Evolutionary conservation across 192 early-diverging fungal genomes (phyloP).

Genomic region (Pilaira anomala): DNA sequence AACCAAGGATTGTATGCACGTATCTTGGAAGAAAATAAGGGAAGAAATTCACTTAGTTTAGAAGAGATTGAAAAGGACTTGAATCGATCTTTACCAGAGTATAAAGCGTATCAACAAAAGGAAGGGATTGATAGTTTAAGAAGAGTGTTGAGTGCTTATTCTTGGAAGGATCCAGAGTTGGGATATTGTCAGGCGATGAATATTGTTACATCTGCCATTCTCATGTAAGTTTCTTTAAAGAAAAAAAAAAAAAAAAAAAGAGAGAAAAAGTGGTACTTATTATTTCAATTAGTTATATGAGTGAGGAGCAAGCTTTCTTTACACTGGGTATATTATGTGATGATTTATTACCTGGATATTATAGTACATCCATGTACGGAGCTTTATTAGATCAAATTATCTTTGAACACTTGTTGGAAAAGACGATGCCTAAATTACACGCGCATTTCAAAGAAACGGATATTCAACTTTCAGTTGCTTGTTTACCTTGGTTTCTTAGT

Average conservation of each 20-base stretch:
- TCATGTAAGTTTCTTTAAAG: constrained; percentile 52
- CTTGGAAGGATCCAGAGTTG: constrained; percentile 68
- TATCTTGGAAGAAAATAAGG: constrained; percentile 59
- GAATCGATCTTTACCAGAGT: constrained; percentile 81
- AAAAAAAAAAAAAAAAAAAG: not conserved
- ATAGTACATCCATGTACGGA: constrained; percentile 86
- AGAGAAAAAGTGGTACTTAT: too few relatives aligned
- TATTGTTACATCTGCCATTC: constrained; percentile 80
- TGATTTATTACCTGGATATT: constrained; percentile 67
- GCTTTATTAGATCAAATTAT: constrained; percentile 85
- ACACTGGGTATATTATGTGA: constrained; percentile 76
- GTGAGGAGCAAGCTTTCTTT: constrained; percentile 92
- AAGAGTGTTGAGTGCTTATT: constrained; percentile 72
- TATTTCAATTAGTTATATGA: constrained; percentile 53
- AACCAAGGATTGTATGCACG: constrained; percentile 75
- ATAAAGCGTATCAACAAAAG: constrained; percentile 72
- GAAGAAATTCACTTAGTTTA: constrained; percentile 62
- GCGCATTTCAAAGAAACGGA: constrained; percentile 70
- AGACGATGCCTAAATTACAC: constrained; percentile 78
- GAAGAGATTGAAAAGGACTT: constrained; percentile 94
- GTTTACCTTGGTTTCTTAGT: constrained; percentile 88
- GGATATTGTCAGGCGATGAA: constrained; percentile 98
- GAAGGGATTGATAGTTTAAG: constrained; percentile 83
- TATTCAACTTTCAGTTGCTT: constrained; percentile 86
- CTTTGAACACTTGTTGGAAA: constrained; percentile 74